These are phyloP conservation scores for Claviceps quebecensis DNA, from an alignment of 2,329 filamentous ascomycete species.

Conservation along the genomic window DNA sequence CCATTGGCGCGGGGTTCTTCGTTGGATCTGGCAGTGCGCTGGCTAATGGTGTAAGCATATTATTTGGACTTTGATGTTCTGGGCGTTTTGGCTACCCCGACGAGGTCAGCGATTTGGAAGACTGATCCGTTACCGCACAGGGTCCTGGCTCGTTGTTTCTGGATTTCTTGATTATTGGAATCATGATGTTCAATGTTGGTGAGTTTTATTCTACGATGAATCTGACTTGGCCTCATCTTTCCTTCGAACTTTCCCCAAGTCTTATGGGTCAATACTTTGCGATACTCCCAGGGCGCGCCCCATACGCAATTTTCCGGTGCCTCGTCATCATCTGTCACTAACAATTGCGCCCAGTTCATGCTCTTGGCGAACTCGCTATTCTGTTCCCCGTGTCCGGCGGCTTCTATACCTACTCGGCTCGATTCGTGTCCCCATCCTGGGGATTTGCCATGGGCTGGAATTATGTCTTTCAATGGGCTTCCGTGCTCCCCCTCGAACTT, in stretches of 20 bases:
- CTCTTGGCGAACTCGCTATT: conserved; percentile 43
- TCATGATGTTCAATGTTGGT: conserved; percentile 46
- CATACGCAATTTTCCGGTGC: not conserved
- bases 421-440: conserved; percentile 46
- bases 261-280: not conserved
- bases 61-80: not conserved
- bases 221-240: no score
- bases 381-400: conserved; percentile 46
- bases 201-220: conserved; percentile 3
- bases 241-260: not conserved
- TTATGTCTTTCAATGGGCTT: conserved; percentile 33
- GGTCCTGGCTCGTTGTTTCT: conserved; percentile 30
- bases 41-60: conserved; percentile 24
- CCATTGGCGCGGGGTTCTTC: conserved; percentile 48
- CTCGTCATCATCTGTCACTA: not conserved
- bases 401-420: conserved; percentile 44
- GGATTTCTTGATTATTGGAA: conserved; percentile 40
- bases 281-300: no score
- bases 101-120: no score
- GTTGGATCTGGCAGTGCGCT: conserved; percentile 42
- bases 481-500: conserved; percentile 32
- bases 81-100: not conserved
- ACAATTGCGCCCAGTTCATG: conserved; percentile 26
- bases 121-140: conserved; percentile 9
- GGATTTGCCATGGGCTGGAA: conserved; percentile 40